Conservation (phyloP, 495 filamentous ascomycete species). For the Aspergillus cavernicola region DNA sequence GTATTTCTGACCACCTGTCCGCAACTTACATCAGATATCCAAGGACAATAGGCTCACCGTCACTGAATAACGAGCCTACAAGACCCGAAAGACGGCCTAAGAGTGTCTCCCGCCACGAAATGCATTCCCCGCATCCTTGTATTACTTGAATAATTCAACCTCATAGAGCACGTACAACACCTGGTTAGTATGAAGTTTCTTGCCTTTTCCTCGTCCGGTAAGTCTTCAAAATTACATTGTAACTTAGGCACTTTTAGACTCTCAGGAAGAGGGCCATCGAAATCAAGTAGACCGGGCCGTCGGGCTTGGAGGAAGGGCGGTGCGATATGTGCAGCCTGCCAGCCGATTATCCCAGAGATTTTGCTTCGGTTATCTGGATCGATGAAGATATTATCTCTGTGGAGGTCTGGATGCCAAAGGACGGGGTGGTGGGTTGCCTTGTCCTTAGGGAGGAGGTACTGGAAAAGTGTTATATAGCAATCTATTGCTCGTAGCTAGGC, state of each 20-base stretch:
- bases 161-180: slow-evolving; percentile 12
- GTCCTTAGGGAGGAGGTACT: neutral
- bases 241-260: slow-evolving; percentile 1
- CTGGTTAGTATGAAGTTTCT: slow-evolving; percentile 3
- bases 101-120: slow-evolving; percentile 11
- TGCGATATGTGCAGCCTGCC: neutral
- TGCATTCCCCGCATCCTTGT: neutral
- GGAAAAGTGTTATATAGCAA: neutral
- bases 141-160: slow-evolving; percentile 4
- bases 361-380: neutral
- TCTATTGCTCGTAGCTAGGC: neutral
- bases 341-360: slow-evolving; percentile 1
- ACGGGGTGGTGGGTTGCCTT: neutral
- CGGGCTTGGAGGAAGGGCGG: slow-evolving; percentile 1
- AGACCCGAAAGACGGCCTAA: neutral
- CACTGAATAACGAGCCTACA: slow-evolving; percentile 7
- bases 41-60: slow-evolving; percentile 13
- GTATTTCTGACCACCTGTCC: slow-evolving; percentile 1
- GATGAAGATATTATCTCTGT: slow-evolving; percentile 5
- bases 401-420: slow-evolving; percentile 3
- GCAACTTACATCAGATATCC: neutral
- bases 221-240: neutral
- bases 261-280: slow-evolving; percentile 10
- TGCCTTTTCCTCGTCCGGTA: slow-evolving; percentile 6
- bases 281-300: slow-evolving; percentile 14